These are phyloP conservation scores for Dothidotthia symphoricarpi DNA, from an alignment of 2,329 filamentous ascomycete genomes.

Conservation along the genomic window DNA sequence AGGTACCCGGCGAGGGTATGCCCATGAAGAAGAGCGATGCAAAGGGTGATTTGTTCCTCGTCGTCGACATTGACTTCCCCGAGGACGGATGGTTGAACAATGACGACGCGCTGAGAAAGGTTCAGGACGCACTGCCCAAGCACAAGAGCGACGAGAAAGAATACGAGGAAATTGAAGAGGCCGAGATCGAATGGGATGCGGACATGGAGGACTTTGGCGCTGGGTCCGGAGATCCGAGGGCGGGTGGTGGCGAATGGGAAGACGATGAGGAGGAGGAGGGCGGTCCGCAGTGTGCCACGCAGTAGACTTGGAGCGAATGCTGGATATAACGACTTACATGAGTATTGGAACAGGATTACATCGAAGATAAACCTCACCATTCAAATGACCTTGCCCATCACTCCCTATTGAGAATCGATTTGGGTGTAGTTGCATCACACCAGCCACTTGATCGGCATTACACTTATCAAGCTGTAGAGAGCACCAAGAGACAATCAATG, in stretches of 20 bases:
- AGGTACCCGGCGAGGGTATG: conserved; percentile 89
- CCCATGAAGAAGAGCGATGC: conserved; percentile 80
- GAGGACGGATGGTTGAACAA: conserved; percentile 75
- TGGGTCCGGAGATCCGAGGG: conserved; percentile 66
- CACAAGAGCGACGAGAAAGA: conserved; percentile 59
- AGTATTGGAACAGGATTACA: too few species aligned
- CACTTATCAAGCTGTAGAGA: too few species aligned
- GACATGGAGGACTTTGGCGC: conserved; percentile 83
- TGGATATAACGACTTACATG: too few species aligned
- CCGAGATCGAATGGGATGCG: conserved; percentile 78
- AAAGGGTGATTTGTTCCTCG: conserved; percentile 83
- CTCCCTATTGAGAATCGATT: too few species aligned
- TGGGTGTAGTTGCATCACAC: too few species aligned
- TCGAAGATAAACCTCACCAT: too few species aligned
- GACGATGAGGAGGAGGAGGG: conserved; percentile 62
- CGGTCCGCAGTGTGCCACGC: conserved; percentile 69
- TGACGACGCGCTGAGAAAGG: conserved; percentile 65
- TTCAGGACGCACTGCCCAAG: conserved; percentile 72
- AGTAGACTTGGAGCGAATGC: conserved; percentile 48
- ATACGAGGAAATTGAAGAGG: conserved; percentile 74
- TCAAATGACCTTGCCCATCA: too few species aligned
- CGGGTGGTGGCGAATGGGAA: conserved; percentile 66
- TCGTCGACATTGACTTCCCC: conserved; percentile 85
- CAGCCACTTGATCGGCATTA: too few species aligned
- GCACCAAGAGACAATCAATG: too few species aligned